phyloP scores from a whole-genome alignment of 805 yeast species.

The Debaryomyces tyrocola region DNA sequence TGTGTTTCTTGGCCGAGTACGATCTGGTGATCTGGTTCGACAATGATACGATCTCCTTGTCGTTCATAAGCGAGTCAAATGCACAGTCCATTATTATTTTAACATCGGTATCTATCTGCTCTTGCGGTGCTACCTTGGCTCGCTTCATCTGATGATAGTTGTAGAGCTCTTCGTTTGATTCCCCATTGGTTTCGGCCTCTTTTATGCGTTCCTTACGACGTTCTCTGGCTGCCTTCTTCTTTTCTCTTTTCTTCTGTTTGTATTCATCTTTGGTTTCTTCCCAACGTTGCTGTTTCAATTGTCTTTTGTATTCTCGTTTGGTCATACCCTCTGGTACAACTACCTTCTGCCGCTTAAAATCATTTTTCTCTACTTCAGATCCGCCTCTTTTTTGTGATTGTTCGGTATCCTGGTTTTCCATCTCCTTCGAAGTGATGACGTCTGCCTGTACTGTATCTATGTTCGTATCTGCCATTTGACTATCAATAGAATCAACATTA shows the following conservation, averaged over 20 bases:
- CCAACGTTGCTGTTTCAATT: constrained; percentile 56
- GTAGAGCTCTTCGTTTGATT: constrained; percentile 27
- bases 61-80: constrained; percentile 87
- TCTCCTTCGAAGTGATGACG: not conserved
- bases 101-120: constrained; percentile 51
- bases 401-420: not conserved
- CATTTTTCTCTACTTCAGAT: not conserved
- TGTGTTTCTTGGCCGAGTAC: constrained; percentile 73
- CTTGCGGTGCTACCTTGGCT: constrained; percentile 28
- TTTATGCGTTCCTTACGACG: constrained; percentile 20
- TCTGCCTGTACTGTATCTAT: not conserved
- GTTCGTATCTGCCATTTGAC: not conserved
- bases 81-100: constrained; percentile 80
- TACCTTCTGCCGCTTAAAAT: constrained; percentile 7
- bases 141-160: constrained; percentile 26
- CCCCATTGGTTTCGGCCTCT: constrained; percentile 11
- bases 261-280: constrained; percentile 66
- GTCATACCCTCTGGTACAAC: constrained; percentile 82
- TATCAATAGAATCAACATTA: not conserved
- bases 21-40: constrained; percentile 79
- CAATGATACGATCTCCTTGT: constrained; percentile 66
- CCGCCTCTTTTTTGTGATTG: not conserved
- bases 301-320: constrained; percentile 79
- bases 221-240: constrained; percentile 41
- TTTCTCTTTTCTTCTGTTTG: constrained; percentile 54